A percentile compares a stretch with the other conserved stretches of the same genome.
phyloP scores from a whole-genome alignment of 306 rosid genomes.

The Cucurbita moschata region DNA sequence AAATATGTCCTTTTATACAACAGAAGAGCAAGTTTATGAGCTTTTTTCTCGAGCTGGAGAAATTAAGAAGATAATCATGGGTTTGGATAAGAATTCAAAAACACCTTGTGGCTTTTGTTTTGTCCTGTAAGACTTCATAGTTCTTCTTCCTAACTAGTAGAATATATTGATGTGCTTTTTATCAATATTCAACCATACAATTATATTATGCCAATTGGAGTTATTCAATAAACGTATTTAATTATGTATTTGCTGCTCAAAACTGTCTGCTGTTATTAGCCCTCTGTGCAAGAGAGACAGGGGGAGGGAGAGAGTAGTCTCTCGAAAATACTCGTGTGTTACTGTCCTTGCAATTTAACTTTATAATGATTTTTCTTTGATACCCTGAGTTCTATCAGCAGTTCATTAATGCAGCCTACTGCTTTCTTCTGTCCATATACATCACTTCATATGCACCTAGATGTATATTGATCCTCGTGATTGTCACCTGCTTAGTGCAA shows the following conservation, averaged over 20 bases:
- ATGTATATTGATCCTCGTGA: not conserved
- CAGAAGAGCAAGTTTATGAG: conserved; percentile 92
- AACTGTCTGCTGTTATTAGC: not conserved
- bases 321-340: not conserved
- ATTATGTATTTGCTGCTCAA: not conserved
- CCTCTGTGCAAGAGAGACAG: not conserved
- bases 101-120: conserved; percentile 94
- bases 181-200: not conserved
- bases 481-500: not conserved
- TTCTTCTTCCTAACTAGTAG: not conserved
- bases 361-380: not conserved
- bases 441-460: not conserved
- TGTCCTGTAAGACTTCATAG: conserved; percentile 41
- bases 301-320: not conserved
- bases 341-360: not conserved
- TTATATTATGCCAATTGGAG: not conserved
- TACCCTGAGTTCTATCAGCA: not conserved
- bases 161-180: not conserved
- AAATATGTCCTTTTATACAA: conserved; percentile 91
- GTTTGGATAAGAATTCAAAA: conserved; percentile 90
- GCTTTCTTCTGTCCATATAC: not conserved
- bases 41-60: conserved; percentile 89
- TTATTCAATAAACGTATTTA: not conserved
- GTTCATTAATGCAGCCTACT: not conserved
- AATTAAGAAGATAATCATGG: conserved; percentile 90